Percentiles rank a stretch among this genome's conserved stretches.
phyloP scores from a whole-genome alignment of 2,329 filamentous ascomycete species.

The Fusarium sp. region DNA sequence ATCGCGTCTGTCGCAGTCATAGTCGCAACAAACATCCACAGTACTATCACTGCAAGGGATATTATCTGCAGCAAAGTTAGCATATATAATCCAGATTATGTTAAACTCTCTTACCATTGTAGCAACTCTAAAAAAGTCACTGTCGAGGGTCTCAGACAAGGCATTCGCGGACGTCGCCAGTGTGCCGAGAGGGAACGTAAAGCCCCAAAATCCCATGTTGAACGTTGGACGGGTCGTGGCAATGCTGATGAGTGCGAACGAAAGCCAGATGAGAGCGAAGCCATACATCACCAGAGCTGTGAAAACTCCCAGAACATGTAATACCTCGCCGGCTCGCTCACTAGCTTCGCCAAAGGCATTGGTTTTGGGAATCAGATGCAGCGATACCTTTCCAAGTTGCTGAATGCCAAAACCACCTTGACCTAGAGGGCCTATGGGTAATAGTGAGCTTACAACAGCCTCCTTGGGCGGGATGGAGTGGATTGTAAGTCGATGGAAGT shows the following conservation, averaged over 20 bases:
- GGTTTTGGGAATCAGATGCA: conserved; percentile 56
- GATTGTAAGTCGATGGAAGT: conserved; percentile 76
- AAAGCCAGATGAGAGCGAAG: conserved; percentile 59
- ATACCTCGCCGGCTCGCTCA: conserved; percentile 55
- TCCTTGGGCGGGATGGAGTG: conserved; percentile 75
- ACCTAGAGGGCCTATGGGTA: conserved; percentile 75
- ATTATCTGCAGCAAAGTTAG: conserved; percentile 52
- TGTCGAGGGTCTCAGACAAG: conserved; percentile 58
- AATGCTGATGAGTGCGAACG: conserved; percentile 58
- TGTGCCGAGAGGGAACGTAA: conserved; percentile 62
- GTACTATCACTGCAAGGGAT: conserved; percentile 55
- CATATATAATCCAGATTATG: not conserved
- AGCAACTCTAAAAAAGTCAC: conserved; percentile 58
- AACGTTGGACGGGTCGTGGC: conserved; percentile 58
- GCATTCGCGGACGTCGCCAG: conserved; percentile 57
- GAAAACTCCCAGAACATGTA: conserved; percentile 69
- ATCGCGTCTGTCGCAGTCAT: conserved; percentile 55
- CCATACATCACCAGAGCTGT: conserved; percentile 59
- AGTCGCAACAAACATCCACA: conserved; percentile 58
- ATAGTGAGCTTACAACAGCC: conserved; percentile 75
- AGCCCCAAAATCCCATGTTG: conserved; percentile 63
- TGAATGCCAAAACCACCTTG: conserved; percentile 73
- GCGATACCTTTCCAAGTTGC: conserved; percentile 63
- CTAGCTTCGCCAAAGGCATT: conserved; percentile 61
- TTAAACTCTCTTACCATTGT: conserved; percentile 50